Evolutionary conservation across 495 filamentous ascomycete genomes (phyloP).

Genomic region (Massariosphaeria phaeospora): DNA sequence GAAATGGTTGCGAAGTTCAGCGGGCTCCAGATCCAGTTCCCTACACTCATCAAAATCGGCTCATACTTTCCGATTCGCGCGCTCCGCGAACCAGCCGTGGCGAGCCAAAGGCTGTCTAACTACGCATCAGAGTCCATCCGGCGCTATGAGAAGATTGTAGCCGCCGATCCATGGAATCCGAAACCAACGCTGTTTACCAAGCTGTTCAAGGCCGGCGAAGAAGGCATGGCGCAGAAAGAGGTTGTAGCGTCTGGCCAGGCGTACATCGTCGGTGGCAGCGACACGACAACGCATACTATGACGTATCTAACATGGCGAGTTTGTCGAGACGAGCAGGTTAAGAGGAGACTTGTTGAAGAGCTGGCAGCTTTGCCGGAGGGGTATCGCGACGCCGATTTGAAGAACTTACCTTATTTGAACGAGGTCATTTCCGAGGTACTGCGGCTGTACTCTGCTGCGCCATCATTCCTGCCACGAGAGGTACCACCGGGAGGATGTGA

Average conservation of each 20-base stretch:
- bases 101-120: neutral
- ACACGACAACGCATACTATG: constrained; percentile 48
- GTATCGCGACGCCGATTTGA: constrained; percentile 40
- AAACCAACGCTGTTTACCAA: constrained; percentile 49
- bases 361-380: constrained; percentile 39
- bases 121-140: constrained; percentile 5
- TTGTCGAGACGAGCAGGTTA: constrained; percentile 36
- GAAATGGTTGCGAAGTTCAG: neutral
- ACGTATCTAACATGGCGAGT: constrained; percentile 45
- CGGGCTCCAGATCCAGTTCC: neutral
- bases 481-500: constrained; percentile 25
- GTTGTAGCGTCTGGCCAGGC: constrained; percentile 43
- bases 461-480: constrained; percentile 22
- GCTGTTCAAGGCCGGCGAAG: constrained; percentile 39
- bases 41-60: neutral
- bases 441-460: constrained; percentile 32
- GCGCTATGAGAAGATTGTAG: neutral
- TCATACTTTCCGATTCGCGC: neutral
- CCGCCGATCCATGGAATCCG: constrained; percentile 17
- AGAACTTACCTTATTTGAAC: constrained; percentile 46
- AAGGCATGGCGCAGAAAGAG: constrained; percentile 38
- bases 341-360: constrained; percentile 44
- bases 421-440: constrained; percentile 40
- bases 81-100: neutral
- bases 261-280: constrained; percentile 50